Base-by-base conservation (phyloP, 2,329 filamentous ascomycete genomes). In the Sclerotinia trifoliorum region DNA sequence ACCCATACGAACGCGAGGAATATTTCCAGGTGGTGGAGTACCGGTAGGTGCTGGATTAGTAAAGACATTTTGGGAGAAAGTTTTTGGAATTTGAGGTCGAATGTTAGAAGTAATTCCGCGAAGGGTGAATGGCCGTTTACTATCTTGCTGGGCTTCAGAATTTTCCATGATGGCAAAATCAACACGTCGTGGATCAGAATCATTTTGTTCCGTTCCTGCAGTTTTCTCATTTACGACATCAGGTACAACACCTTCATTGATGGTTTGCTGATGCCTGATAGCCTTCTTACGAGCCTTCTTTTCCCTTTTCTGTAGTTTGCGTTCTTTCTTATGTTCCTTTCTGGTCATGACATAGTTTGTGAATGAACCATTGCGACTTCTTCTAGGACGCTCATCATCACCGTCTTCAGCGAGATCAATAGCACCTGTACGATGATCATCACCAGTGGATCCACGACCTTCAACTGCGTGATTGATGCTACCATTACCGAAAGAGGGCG, bases 41-140 rank as follows among this genome's bases (percentile, higher is more conserved):
- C 61, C 44, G 11, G 79, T 71, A 4, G 80, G 74, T 5, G 75
- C 75, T 8, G 77, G 68, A 2, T 79, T 79, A 0, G 81, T 81
- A 73, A 94, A 93, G 68, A 93, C 90, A 15, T 88, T 87, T 62
- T 90, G 90, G 0, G 90, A 87, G 5, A 94, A 81, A 58, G 88
- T 86, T 75, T 88, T 91, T 26, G 88, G 86, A 48, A 87, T 78
- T 19, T 84, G 83, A 1, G 88, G 88, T 57, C 85, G 81, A 65
- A 90, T 83, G 1, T 65, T 72, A 2, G 58, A 60, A 17, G 86
- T 89, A 61, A 92, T 81, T 61, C 81, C 83, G 57, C 88, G 86
- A 19, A 90, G 76, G 70, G 81, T 83, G 75, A 90, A 86, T 1
- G 85, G 82, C 62, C 82, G 81, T 60, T 80, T 42, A 19, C 8